phyloP scores from a whole-genome alignment of 176 grass and related monocot species.

The Alopecurus myosuroides region DNA sequence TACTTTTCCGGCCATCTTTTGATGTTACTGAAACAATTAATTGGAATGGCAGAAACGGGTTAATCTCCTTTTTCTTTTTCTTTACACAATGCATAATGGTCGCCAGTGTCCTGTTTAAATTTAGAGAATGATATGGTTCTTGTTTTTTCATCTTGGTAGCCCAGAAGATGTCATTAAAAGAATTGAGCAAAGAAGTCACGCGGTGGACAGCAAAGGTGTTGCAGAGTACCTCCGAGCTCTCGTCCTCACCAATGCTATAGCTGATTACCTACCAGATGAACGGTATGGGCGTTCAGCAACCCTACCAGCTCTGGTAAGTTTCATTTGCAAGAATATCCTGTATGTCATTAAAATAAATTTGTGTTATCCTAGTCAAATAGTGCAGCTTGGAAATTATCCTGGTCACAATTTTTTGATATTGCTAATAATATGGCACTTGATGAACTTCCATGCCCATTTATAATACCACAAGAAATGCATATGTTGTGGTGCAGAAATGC shows the following conservation, averaged over 20 bases:
- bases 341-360: background rate
- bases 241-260: conserved; percentile 76
- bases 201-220: conserved; percentile 81
- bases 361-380: background rate
- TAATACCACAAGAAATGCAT: background rate
- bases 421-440: background rate
- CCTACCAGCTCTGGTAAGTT: conserved; percentile 78
- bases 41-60: background rate
- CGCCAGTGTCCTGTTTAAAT: background rate
- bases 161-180: conserved; percentile 84
- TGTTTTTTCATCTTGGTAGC: conserved; percentile 34
- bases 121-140: conserved; percentile 11
- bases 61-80: background rate
- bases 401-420: background rate
- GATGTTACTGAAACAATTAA: background rate
- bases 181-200: conserved; percentile 91
- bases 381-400: background rate
- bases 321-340: background rate
- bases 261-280: conserved; percentile 90
- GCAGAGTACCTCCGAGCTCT: conserved; percentile 95
- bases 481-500: background rate
- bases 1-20: conserved; percentile 3
- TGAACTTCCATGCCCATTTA: background rate
- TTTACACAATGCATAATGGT: background rate
- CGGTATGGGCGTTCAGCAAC: conserved; percentile 71